Base-by-base conservation (phyloP, 495 filamentous ascomycete genomes). In the Penicillium angulare region DNA sequence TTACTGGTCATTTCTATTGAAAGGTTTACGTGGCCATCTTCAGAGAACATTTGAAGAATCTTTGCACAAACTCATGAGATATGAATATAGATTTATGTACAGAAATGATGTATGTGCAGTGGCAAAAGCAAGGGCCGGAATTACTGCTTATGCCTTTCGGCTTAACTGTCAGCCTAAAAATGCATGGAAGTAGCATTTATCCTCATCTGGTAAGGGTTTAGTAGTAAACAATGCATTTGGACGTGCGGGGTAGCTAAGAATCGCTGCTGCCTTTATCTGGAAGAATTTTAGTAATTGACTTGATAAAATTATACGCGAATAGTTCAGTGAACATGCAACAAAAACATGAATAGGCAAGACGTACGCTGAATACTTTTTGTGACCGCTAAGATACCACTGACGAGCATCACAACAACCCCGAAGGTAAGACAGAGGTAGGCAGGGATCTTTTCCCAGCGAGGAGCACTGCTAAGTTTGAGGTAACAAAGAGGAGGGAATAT, bases 401-500 rank as follows among this genome's bases (percentile, higher is more conserved):
- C 89, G 5, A 61, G 78, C 89, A 97, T 92, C 21, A 96, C 92
- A n/a, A 69, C 64, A 24, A 82, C 67, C 7, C 92, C 92, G 75
- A 97, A 97, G 10, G 60, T 82, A 40, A 86, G 85, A 23, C 89
- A 86, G 1, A 66, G 66, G 57, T 78, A 81, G 5, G 89, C 88
- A 7, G 83, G 80, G 29, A 86, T 84, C 73, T 85, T 90, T 77
- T 87, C 90, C 55, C 79, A 85, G 61, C 84, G 77, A 17, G 79
- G 68, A 7, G 57, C 57, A 38, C 68, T 90, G 56, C 88, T 92
- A 27, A 98, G 76, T 65, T 92, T 96, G 59, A 97, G 86, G 65
- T 92, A 98, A 67, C 93, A 98, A 8, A 97, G 69, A 16, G 93
- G 92, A 57, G 93, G 93, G 47, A 98, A 75, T 22, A 98, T 96